These are phyloP conservation scores for Chytriomyces sp. DNA, from an alignment of 192 early-diverging fungal genomes.

Conservation along the genomic window DNA sequence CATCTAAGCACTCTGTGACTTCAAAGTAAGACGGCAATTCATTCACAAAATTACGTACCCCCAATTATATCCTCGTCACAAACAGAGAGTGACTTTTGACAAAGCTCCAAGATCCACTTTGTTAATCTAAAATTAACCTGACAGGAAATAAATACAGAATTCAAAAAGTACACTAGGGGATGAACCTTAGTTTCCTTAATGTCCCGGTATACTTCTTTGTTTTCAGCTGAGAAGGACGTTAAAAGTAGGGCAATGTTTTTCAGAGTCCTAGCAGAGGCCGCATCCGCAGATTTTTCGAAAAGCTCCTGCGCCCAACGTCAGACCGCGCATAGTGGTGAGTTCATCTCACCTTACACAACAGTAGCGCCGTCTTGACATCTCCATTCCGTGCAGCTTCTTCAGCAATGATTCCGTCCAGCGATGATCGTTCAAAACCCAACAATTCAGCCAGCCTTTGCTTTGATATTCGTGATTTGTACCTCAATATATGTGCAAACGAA, in stretches of 20 bases:
- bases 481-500: conserved; percentile 5
- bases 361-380: conserved; percentile 50
- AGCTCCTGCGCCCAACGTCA: conserved; percentile 31
- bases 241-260: conserved; percentile 40
- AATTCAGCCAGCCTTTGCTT: conserved; percentile 43
- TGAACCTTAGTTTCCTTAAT: conserved; percentile 26
- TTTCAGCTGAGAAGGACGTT: conserved; percentile 33
- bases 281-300: conserved; percentile 47
- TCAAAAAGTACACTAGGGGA: background rate
- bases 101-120: conserved; percentile 42
- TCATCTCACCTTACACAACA: conserved; percentile 40
- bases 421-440: conserved; percentile 43
- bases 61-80: conserved; percentile 37
- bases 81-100: conserved; percentile 37
- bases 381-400: conserved; percentile 60
- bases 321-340: background rate
- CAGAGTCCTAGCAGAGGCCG: conserved; percentile 29
- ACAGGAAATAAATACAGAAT: background rate
- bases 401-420: conserved; percentile 55
- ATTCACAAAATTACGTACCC: conserved; percentile 20
- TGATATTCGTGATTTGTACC: background rate
- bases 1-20: conserved; percentile 44
- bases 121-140: conserved; percentile 38
- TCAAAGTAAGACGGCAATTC: conserved; percentile 26
- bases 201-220: conserved; percentile 42